Base-by-base conservation (phyloP, 2,329 filamentous ascomycete species). In the Alternaria triticina region DNA sequence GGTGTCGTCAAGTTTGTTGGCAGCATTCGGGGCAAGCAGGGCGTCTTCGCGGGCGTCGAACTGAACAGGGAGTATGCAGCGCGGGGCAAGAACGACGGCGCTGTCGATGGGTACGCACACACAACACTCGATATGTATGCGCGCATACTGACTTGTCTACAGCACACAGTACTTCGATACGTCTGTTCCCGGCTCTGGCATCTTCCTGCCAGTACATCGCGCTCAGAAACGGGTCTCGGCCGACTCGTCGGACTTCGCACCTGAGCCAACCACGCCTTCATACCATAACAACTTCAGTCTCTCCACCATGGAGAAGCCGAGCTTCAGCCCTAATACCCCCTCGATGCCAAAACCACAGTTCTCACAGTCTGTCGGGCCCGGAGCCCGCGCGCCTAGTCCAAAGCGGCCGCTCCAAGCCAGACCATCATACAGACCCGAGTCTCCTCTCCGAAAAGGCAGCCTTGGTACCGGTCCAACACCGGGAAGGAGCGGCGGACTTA, bases 31-130 rank as follows among this genome's bases (percentile, higher is more conserved):
- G 94, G 94, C 67, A 97, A 97, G 84, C 93, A 91, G 71, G 96
- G 96, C 54, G 87, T 88, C 20, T 99, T 99, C 84, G 94, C 93
- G 30, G 96, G 96, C 49, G 92, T 99, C 36, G 96, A 99, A 81
- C 85, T 99, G 67, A 89, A 90, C 73, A 84, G 88, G 57, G 92
- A 97, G 70, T 96, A 91, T 83, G 92, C 94, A 33, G 81, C 86
- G 55, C 88, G 91, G 76, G 96, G 96, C 33, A 99, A 99, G 85
- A 99, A 99, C 77, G 96, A 88, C 74, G 96, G 96, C 67, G 94
- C 97, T 79, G 96, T 98, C 58, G 95, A 98, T 71, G 96, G 95
- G 92, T 95, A 86, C 81, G 88, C 59, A 56, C 40, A 55, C 59
- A 23, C 25, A 33, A 36, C 22, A 6, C 54, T 22, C 25, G 15